Evolutionary conservation across 1,139 yeast genomes (phyloP).

Genomic region (Suhomyces taliae): DNA sequence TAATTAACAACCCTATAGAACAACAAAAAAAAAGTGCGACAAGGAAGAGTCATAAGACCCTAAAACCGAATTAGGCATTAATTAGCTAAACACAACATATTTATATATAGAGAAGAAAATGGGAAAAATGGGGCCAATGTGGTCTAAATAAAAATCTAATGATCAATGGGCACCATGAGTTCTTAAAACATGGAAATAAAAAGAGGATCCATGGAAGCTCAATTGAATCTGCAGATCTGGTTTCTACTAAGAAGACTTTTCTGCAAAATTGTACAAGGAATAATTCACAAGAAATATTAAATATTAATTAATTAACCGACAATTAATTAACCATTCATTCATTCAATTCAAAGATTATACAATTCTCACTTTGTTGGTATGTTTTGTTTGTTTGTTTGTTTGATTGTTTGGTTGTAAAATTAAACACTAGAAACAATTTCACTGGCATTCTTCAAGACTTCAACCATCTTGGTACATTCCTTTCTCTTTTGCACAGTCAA

Average conservation of each 20-base stretch:
- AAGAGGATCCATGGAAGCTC: too few species aligned
- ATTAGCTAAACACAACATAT: slow-evolving; percentile 1
- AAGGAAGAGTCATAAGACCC: neutral
- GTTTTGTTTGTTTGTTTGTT: too few species aligned
- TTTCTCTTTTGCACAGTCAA: slow-evolving; percentile 90
- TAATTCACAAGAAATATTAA: too few species aligned
- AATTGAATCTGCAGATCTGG: neutral
- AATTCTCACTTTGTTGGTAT: neutral
- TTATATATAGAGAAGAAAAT: neutral
- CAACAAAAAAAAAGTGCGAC: too few species aligned
- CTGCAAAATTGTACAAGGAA: too few species aligned
- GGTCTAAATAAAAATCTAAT: neutral
- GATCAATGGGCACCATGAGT: neutral
- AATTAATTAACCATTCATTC: neutral
- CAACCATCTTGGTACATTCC: slow-evolving; percentile 94
- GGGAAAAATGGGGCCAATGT: neutral
- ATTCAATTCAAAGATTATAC: neutral
- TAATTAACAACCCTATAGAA: too few species aligned
- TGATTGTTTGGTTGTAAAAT: slow-evolving; percentile 1
- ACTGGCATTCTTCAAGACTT: slow-evolving; percentile 82
- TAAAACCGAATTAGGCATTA: neutral
- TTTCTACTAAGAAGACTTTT: neutral
- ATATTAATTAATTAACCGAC: too few species aligned
- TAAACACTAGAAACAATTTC: slow-evolving; percentile 88
- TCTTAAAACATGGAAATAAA: neutral